Conservation (phyloP, 805 yeast genomes). For the Debaryomyces maramus region DNA sequence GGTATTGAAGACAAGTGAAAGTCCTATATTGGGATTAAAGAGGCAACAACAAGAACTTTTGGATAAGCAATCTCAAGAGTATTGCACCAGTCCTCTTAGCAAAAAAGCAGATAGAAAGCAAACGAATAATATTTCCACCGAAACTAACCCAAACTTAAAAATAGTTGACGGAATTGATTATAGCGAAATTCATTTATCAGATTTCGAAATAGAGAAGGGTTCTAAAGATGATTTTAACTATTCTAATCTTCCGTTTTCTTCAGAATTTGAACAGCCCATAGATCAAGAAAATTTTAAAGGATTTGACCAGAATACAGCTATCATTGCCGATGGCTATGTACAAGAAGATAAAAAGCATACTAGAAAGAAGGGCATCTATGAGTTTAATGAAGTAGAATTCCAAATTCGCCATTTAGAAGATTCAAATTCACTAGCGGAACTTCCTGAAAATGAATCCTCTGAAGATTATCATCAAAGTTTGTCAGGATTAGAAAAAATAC, state of each 20-base stretch:
- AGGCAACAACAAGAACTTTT: slow-evolving; percentile 15
- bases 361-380: slow-evolving; percentile 9
- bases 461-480: slow-evolving; percentile 19
- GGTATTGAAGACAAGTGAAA: slow-evolving; percentile 31
- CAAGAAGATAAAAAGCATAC: background rate
- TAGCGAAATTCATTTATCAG: background rate
- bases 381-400: slow-evolving; percentile 2
- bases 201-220: background rate
- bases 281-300: slow-evolving; percentile 19
- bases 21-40: slow-evolving; percentile 29
- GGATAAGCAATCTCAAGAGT: background rate
- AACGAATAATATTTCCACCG: background rate
- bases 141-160: background rate
- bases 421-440: background rate
- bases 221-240: slow-evolving; percentile 8
- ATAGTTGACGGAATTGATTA: background rate
- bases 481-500: slow-evolving; percentile 29
- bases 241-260: slow-evolving; percentile 19
- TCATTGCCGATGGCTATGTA: background rate
- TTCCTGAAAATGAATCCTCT: background rate
- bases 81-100: background rate
- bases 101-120: background rate
- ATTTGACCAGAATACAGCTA: slow-evolving; percentile 23
- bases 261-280: slow-evolving; percentile 24
- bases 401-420: background rate